Conservation (phyloP, 2,329 filamentous ascomycete genomes). For the Calonectria honghensis region DNA sequence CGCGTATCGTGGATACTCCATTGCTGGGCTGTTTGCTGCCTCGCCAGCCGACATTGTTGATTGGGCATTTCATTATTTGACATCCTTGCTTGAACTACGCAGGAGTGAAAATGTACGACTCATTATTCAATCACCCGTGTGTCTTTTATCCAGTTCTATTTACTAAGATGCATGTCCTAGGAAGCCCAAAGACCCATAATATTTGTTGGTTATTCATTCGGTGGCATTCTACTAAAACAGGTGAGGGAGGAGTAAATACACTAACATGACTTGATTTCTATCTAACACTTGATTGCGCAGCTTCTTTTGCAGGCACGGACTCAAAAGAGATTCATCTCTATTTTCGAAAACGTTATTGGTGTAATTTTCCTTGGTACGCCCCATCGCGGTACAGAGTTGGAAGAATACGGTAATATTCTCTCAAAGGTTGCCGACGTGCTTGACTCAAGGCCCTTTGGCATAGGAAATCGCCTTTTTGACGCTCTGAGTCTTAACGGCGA, state of each 20-base stretch:
- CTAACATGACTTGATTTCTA: background rate
- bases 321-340: slow-evolving; percentile 11
- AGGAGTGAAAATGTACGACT: slow-evolving; percentile 1
- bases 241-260: background rate
- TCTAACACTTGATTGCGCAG: slow-evolving; percentile 3
- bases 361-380: slow-evolving; percentile 21
- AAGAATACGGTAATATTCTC: slow-evolving; percentile 13
- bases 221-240: slow-evolving; percentile 26
- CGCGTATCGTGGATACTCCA: background rate
- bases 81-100: slow-evolving; percentile 17
- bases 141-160: background rate
- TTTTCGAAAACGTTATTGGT: slow-evolving; percentile 11
- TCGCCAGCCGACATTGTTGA: slow-evolving; percentile 27
- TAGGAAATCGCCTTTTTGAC: slow-evolving; percentile 7
- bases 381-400: slow-evolving; percentile 14
- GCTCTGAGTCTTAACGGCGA: background rate
- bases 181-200: slow-evolving; percentile 25
- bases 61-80: slow-evolving; percentile 26
- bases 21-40: background rate
- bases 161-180: background rate
- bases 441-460: background rate
- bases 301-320: slow-evolving; percentile 19
- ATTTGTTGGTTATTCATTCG: slow-evolving; percentile 28
- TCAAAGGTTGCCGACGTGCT: background rate
- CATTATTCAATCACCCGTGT: background rate